Base-by-base conservation (phyloP, 257 asterid genomes). In the Leonotis leonurus region DNA sequence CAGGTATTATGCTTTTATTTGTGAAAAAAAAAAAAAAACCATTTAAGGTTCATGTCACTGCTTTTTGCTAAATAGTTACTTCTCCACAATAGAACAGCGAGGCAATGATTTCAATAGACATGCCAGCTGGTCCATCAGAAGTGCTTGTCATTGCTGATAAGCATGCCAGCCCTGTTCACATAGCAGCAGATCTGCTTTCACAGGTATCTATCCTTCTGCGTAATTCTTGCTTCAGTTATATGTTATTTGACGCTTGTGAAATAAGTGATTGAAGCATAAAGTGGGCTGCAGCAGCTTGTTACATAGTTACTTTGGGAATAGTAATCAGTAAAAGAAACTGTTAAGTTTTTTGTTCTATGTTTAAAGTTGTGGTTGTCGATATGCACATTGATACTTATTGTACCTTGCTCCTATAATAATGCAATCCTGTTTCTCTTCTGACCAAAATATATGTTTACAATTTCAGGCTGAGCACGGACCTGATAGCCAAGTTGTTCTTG, bases 41-140 rank as follows among this genome's bases (percentile, higher is more conserved):
- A 39, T 49, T 1, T 32, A 35, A 26, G 10, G 43, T n/a, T 17
- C 21, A 27, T 26, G 18, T 65, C 36, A 52, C 10, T 40, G 3
- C 21, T 6, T 64, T 49, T 54, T 24, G 41, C 72, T 74, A 75
- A 72, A 8, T 49, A 72, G 39, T 11, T 66, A 43, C 60, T 33
- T 72, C 71, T 71, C 73, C 26, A 69, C 66, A 69, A 67, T 83
- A 92, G 99, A 92, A 89, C 74, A 92, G 99, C 62, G 99, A 92
- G 71, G 99, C 97, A 36, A 83, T 92, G 99, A 73, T 89, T 69
- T 89, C 96, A 55, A 89, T 92, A 74, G 99, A 92, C 83, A 92
- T 92, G 99, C 97, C 99, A 9, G 95, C 97, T 73, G 99, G 99
- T 73, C 99, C 99, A 62, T 92, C 99, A n/a, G 99, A 92, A 92